Conservation (phyloP, 208 protist genomes). For the Trypanosoma brucei region DNA sequence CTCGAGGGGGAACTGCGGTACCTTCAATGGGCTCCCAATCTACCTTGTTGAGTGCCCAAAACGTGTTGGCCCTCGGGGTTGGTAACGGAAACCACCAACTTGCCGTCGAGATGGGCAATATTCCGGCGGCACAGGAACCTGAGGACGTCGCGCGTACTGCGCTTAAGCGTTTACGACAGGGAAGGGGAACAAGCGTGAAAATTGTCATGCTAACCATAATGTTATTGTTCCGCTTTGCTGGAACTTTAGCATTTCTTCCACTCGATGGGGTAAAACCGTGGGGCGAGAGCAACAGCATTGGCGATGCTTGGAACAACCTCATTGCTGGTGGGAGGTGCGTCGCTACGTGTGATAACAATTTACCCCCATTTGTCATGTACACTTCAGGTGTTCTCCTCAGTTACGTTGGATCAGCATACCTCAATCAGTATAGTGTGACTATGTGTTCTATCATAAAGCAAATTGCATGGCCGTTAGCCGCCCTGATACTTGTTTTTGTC, state of each 20-base stretch:
- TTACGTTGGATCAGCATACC: constrained; percentile 70
- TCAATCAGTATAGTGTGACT: constrained; percentile 84
- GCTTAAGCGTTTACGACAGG: constrained; percentile 9
- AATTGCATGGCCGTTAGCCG: constrained; percentile 71
- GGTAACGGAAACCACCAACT: too few relatives aligned
- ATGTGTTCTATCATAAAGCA: constrained; percentile 80
- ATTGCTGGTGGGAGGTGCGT: constrained; percentile 52
- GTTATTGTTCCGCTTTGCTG: constrained; percentile 54
- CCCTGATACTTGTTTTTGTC: constrained; percentile 63
- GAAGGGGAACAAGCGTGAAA: constrained; percentile 77
- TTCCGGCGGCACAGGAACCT: not conserved
- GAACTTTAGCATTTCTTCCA: constrained; percentile 62
- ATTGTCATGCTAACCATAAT: constrained; percentile 70
- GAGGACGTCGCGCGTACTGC: too few relatives aligned
- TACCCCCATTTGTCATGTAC: constrained; percentile 68
- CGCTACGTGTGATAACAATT: constrained; percentile 58
- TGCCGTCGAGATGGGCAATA: too few relatives aligned
- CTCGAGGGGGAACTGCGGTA: not conserved
- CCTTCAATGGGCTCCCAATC: not conserved
- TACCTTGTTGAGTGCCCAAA: not conserved
- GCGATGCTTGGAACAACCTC: constrained; percentile 65
- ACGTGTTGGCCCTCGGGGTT: not conserved
- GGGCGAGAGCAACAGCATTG: constrained; percentile 55
- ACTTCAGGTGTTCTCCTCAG: constrained; percentile 71
- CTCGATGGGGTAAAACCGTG: constrained; percentile 77